Evolutionary conservation across 75 land plant genomes (phyloP), one percentile per base, ranked within the genome.

Genomic region (Cupressus sempervirens): DNA sequence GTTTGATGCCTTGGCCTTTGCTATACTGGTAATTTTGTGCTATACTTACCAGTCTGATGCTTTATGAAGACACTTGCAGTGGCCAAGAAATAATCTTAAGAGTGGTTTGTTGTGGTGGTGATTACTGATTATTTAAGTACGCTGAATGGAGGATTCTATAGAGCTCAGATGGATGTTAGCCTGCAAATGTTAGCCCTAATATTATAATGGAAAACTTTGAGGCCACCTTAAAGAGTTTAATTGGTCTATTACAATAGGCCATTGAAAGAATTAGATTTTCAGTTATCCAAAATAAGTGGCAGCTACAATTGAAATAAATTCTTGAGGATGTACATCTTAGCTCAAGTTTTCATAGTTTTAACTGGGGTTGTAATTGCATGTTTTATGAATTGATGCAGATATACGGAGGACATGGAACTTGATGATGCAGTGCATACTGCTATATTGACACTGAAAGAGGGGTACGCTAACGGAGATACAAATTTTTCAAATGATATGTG

Each of bases 381-480:
- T 30, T 29, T 12, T 23, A 40, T 62, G 30, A 12, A 5, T 79
- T 83, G 30, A 73, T 54, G 32, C 86, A 98, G 99, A 86, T 98
- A 96, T 86, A 95, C 99, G 16, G 99, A 96, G 81, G 99, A 96
- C 84, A 93, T 96, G 98, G 96, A 96, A 86, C 99, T 98, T 35
- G 99, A 98, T 85, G 99, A 98, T 95, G 99, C 99, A 84, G 92
- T 98, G 41, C 99, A 98, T 88, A 98, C 99, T 56, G 99, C 99
- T 58, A 98, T 98, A 48, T 89, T 98, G 86, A 98, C 99, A 26
- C 90, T 98, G 86, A 98, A 98, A 89, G 99, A 98, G 85, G 99
- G 99, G 99, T 98, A 91, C 30, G 58, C 32, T 30, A 56, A 50
- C 40, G 38, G 15, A 76, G 16, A 82, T 35, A 11, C 83, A 50